Conservation (phyloP, 495 filamentous ascomycete genomes). For the Daldinia decipiens region DNA sequence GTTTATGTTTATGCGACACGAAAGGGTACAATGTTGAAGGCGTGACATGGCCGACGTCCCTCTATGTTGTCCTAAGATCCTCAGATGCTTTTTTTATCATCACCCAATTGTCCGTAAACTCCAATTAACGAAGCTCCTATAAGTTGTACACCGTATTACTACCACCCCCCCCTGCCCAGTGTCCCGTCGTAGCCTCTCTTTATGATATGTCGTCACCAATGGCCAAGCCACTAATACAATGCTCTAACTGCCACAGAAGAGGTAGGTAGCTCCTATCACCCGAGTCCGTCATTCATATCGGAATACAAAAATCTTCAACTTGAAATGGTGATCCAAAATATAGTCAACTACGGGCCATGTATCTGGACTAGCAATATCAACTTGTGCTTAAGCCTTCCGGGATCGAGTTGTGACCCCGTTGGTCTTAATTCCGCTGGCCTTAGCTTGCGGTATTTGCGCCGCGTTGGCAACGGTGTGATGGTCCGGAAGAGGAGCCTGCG, state of each 20-base stretch:
- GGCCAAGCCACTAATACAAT: conserved; percentile 49
- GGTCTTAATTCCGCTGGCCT: conserved; percentile 58
- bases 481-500: conserved; percentile 63
- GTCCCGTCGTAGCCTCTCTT: conserved; percentile 33
- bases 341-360: conserved; percentile 13
- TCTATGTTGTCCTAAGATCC: conserved; percentile 37
- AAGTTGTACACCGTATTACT: conserved; percentile 31
- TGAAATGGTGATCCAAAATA: conserved; percentile 31
- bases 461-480: conserved; percentile 54
- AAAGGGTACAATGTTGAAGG: conserved; percentile 32
- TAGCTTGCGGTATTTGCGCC: conserved; percentile 53
- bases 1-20: conserved; percentile 41
- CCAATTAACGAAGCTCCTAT: conserved; percentile 26
- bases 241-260: conserved; percentile 24
- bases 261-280: conserved; percentile 10
- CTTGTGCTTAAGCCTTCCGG: conserved; percentile 63
- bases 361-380: conserved; percentile 10
- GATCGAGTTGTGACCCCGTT: conserved; percentile 64
- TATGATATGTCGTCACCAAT: conserved; percentile 40
- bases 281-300: conserved; percentile 20
- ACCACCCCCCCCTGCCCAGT: conserved; percentile 23
- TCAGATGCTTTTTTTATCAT: conserved; percentile 34
- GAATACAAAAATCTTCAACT: conserved; percentile 24
- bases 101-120: conserved; percentile 30
- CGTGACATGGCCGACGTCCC: conserved; percentile 28